A percentile compares a stretch with the other conserved stretches of the same genome.
Conservation (phyloP, 1,284 basidiomycete genomes). For the Heliocybe sulcata region DNA sequence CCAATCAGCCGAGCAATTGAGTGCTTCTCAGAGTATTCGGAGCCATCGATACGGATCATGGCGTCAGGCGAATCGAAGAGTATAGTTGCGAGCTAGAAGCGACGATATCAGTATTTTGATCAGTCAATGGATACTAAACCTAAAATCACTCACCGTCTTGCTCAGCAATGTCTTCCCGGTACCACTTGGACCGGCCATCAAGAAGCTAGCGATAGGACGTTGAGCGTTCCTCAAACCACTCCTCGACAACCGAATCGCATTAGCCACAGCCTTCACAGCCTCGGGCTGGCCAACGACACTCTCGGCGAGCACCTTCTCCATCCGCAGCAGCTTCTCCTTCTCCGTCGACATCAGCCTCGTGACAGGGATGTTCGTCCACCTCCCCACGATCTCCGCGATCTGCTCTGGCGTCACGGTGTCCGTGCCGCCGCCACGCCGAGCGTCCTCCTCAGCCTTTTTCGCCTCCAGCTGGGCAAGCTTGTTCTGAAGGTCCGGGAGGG, state of each 20-base stretch:
- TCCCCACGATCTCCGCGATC: constrained; percentile 85
- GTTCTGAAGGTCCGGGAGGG: constrained; percentile 85
- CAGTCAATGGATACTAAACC: neutral
- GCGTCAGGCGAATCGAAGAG: constrained; percentile 88
- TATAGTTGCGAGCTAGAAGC: constrained; percentile 67
- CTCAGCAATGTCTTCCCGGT: constrained; percentile 85
- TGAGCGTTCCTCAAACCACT: constrained; percentile 82
- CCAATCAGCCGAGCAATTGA: constrained; percentile 87
- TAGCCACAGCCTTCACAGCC: constrained; percentile 84
- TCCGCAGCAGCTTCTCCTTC: constrained; percentile 80
- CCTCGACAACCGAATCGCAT: constrained; percentile 86
- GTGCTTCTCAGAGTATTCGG: constrained; percentile 93
- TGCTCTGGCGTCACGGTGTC: constrained; percentile 87
- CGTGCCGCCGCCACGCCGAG: constrained; percentile 39
- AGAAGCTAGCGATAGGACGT: constrained; percentile 87
- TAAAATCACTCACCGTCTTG: constrained; percentile 64
- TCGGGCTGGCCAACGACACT: constrained; percentile 87
- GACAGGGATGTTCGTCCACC: constrained; percentile 90
- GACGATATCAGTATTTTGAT: constrained; percentile 12
- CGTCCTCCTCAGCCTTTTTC: constrained; percentile 71
- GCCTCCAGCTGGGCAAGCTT: constrained; percentile 69
- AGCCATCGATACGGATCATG: constrained; percentile 89
- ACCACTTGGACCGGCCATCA: constrained; percentile 91
- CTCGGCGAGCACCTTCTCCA: constrained; percentile 63
- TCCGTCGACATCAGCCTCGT: constrained; percentile 86